Conservation (phyloP, 495 filamentous ascomycete species). For the Neurospora sublineolata region DNA sequence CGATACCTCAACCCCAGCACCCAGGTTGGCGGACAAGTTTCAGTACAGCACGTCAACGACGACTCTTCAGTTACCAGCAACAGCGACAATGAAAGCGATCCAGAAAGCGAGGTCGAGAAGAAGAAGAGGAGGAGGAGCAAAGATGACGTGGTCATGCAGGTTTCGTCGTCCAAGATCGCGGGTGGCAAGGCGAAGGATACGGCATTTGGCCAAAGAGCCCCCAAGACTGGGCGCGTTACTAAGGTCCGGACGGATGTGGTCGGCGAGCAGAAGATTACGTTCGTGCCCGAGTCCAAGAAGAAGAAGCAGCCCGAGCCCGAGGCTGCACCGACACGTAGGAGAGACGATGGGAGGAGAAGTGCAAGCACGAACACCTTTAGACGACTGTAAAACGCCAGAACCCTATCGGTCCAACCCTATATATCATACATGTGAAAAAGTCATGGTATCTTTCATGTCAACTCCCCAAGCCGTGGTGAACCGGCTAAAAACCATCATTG, state of each 20-base stretch:
- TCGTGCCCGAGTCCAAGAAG: conserved; percentile 54
- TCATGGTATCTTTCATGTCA: conserved; percentile 7
- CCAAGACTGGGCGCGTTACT: conserved; percentile 32
- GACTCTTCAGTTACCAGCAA: conserved; percentile 6
- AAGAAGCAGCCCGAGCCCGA: conserved; percentile 30
- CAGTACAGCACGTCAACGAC: conserved; percentile 10
- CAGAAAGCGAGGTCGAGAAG: conserved; percentile 33
- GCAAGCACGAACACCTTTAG: conserved; percentile 65
- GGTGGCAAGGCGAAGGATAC: conserved; percentile 44
- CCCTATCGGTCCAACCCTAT: conserved; percentile 9
- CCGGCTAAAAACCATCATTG: not conserved
- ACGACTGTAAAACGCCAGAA: conserved; percentile 35
- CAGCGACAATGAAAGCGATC: conserved; percentile 25
- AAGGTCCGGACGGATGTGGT: conserved; percentile 44
- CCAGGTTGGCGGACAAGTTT: conserved; percentile 18
- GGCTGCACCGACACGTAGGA: conserved; percentile 27
- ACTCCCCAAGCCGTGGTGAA: conserved; percentile 2
- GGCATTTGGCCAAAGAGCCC: conserved; percentile 61
- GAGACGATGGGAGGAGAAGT: conserved; percentile 47
- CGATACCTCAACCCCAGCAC: conserved; percentile 76
- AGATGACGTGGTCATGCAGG: conserved; percentile 48
- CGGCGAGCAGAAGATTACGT: conserved; percentile 80
- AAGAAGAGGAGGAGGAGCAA: conserved; percentile 18
- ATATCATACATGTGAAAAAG: conserved; percentile 17
- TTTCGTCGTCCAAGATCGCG: conserved; percentile 54